phyloP scores from a whole-genome alignment of 2,329 filamentous ascomycete species.

The Fusarium setosum region DNA sequence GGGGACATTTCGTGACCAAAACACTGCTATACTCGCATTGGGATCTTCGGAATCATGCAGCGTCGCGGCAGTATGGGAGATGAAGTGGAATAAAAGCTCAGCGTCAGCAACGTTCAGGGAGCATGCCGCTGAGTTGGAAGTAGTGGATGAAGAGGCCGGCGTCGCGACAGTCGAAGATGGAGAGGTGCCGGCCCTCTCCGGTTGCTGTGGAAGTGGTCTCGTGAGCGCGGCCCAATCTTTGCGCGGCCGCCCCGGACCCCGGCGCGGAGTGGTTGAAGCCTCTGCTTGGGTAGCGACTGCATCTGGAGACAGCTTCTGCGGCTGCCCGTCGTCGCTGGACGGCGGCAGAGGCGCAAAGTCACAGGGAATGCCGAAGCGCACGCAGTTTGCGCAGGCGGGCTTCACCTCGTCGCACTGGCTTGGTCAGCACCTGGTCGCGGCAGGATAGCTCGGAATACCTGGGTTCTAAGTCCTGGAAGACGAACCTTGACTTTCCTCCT shows the following conservation, averaged over 20 bases:
- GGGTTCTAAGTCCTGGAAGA: not conserved
- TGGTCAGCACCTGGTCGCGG: constrained; percentile 22
- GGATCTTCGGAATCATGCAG: constrained; percentile 34
- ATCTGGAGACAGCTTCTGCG: constrained; percentile 27
- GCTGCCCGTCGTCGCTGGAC: constrained; percentile 31
- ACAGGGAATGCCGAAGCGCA: constrained; percentile 46
- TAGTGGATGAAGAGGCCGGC: constrained; percentile 35
- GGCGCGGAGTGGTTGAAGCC: constrained; percentile 33
- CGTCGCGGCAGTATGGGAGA: constrained; percentile 38
- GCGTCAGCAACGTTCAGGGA: constrained; percentile 43
- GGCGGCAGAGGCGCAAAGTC: constrained; percentile 39
- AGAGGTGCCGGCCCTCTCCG: constrained; percentile 38
- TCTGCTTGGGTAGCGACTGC: constrained; percentile 25
- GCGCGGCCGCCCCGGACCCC: constrained; percentile 45
- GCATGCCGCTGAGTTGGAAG: constrained; percentile 34
- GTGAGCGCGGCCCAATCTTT: constrained; percentile 45
- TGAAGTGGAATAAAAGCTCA: constrained; percentile 46
- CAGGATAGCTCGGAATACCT: not conserved
- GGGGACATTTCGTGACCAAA: constrained; percentile 45
- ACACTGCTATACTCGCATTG: constrained; percentile 33
- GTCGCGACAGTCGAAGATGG: constrained; percentile 37
- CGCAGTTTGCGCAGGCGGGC: constrained; percentile 46
- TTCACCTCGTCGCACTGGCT: constrained; percentile 47
- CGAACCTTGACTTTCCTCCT: constrained; percentile 47
- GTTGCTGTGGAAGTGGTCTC: constrained; percentile 25